Evolutionary conservation across 805 yeast genomes (phyloP), one percentile per base, ranked within the genome.

Genomic region (Candida ficus): DNA sequence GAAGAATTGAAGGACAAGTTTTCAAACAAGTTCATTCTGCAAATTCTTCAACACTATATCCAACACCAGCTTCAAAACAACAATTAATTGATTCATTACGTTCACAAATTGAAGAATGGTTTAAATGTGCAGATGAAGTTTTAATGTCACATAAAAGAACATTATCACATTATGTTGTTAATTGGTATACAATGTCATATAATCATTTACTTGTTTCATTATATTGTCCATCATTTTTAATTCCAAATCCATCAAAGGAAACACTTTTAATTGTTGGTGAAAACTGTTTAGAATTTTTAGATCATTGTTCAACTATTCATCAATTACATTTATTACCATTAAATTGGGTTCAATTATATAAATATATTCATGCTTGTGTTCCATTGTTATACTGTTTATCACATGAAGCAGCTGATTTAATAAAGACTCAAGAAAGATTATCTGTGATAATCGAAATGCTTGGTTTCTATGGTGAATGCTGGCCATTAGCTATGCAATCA

Each of bases 261-360:
- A 61, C 62, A 8, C 41, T 73, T 30, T 59, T 64, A 23, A 52
- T 60, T 7, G 47, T 71, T 22, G 73, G 75, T 0, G 66, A 64
- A 33, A 61, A 64, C 16, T 68, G 75, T 45, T 46, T 72, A n/a
- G 63, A 68, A 36, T 66, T 68, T 10, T 49, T 73, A 36, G 63
- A 70, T 16, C 63, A 63, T 45, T 67, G 70, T 4, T 68, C 70
- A 49, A 62, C 60, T 20, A 46, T 73, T 4, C 73, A 68, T 55
- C 64, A 67, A 30, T 60, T 68, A 9, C 68, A 66, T 36, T 48
- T 68, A 30, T 50, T 73, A 25, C 78, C 78, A 0, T 52, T 70
- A 43, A 72, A 70, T 42, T 74, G 79, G 79, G 67, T 71, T 17
- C 70, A 76, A 1, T 49, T 70, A 9, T 67, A 70, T 47, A 60